Percentiles rank a stretch among this genome's conserved stretches.
Evolutionary conservation across 331 rosid genomes (phyloP).

Genomic region (Rhamnella rubrinervis): DNA sequence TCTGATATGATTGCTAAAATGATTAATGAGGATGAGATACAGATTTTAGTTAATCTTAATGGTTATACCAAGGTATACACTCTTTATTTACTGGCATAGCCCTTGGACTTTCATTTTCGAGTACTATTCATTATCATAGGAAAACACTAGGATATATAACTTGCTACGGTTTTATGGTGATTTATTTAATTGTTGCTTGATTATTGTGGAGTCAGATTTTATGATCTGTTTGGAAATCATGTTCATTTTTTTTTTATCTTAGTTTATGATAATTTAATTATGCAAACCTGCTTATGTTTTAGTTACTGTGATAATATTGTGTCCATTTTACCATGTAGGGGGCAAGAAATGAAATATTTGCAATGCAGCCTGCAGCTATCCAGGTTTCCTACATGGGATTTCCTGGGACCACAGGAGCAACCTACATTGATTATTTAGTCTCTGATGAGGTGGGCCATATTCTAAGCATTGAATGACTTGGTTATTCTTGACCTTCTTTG

Average conservation of each 20-base stretch:
- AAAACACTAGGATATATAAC: not conserved
- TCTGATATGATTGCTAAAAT: conserved; percentile 88
- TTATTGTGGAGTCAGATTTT: not conserved
- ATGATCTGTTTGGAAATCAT: not conserved
- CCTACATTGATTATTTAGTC: conserved; percentile 84
- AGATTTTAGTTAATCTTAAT: conserved; percentile 86
- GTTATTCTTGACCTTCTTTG: conserved; percentile 1
- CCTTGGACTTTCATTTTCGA: not conserved
- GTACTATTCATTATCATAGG: not conserved
- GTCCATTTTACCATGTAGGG: conserved; percentile 52
- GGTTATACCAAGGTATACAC: conserved; percentile 89
- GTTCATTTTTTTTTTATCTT: not conserved
- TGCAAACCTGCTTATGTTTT: not conserved
- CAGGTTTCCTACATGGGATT: conserved; percentile 99
- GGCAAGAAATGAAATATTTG: conserved; percentile 97
- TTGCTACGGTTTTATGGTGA: not conserved
- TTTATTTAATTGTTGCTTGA: not conserved
- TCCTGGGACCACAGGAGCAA: conserved; percentile 98
- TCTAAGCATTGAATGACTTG: not conserved
- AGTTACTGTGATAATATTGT: conserved; percentile 1
- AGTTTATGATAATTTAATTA: not conserved
- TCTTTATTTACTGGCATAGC: not conserved
- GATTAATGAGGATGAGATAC: conserved; percentile 84
- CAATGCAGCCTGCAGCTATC: conserved; percentile 98
- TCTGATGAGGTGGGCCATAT: conserved; percentile 77